Evolutionary conservation across 768 basidiomycete genomes (phyloP).

Genomic region (Pseudohyphozyma bogoriensis): DNA sequence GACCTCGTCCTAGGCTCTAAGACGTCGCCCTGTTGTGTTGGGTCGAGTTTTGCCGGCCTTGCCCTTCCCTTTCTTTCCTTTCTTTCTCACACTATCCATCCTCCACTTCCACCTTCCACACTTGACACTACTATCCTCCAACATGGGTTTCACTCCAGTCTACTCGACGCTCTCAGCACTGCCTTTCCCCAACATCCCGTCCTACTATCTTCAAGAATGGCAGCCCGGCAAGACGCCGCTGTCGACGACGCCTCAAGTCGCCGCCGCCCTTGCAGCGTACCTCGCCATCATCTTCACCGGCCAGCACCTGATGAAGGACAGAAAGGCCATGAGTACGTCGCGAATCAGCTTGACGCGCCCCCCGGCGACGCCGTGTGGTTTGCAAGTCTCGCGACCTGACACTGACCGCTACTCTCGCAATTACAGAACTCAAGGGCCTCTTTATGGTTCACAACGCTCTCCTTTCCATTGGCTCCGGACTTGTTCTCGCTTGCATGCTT

Average conservation of each 20-base stretch:
- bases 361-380: neutral
- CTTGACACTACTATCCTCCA: neutral
- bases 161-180: neutral
- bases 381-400: too few species aligned
- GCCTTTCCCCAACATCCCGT: neutral
- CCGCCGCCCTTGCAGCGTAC: conserved; percentile 62
- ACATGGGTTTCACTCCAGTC: neutral
- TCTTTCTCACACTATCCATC: neutral
- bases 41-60: neutral
- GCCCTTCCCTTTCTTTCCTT: neutral
- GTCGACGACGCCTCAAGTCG: conserved; percentile 62
- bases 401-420: neutral
- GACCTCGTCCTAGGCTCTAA: too few species aligned
- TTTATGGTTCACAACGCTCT: conserved; percentile 67
- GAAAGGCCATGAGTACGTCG: conserved; percentile 51
- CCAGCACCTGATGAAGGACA: conserved; percentile 71
- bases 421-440: conserved; percentile 37
- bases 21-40: too few species aligned
- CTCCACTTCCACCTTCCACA: neutral
- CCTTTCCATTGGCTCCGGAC: conserved; percentile 69
- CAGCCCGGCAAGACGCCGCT: conserved; percentile 58
- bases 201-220: conserved; percentile 12
- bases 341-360: neutral
- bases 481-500: conserved; percentile 73
- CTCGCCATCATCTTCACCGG: conserved; percentile 79